These are phyloP conservation scores for Rhizopogon vinicolor DNA, from an alignment of 768 basidiomycete species.

Conservation along the genomic window DNA sequence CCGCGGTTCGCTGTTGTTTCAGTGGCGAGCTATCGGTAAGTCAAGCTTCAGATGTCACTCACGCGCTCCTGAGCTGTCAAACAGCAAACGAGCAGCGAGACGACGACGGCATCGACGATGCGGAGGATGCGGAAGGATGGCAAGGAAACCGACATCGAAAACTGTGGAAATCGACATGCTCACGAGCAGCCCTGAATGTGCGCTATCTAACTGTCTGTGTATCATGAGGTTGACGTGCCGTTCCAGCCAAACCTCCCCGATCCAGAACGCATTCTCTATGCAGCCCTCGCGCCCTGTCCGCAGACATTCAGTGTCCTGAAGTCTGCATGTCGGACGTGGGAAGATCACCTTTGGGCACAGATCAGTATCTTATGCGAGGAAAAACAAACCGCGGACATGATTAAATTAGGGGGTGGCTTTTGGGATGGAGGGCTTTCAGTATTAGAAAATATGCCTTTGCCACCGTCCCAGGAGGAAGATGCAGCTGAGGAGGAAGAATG, in stretches of 20 bases:
- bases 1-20: constrained; percentile 75
- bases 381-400: constrained; percentile 66
- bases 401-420: constrained; percentile 62
- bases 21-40: constrained; percentile 70
- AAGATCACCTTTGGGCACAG: constrained; percentile 94
- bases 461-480: constrained; percentile 22
- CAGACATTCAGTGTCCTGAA: constrained; percentile 64
- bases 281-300: constrained; percentile 72
- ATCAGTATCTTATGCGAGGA: constrained; percentile 79
- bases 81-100: constrained; percentile 46
- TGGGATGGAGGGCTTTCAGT: constrained; percentile 67
- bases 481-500: constrained; percentile 50
- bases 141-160: constrained; percentile 72
- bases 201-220: not conserved
- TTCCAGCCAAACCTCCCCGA: constrained; percentile 52
- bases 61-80: constrained; percentile 29
- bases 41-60: constrained; percentile 3
- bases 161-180: constrained; percentile 88
- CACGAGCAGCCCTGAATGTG: constrained; percentile 74
- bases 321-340: constrained; percentile 82
- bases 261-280: constrained; percentile 83
- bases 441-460: constrained; percentile 34
- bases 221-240: not conserved
- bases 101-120: constrained; percentile 41
- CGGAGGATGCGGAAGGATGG: constrained; percentile 45